Percentiles rank a stretch among this genome's conserved stretches.
phyloP scores from a whole-genome alignment of 2,329 filamentous ascomycete species.

The Coniella vitis region DNA sequence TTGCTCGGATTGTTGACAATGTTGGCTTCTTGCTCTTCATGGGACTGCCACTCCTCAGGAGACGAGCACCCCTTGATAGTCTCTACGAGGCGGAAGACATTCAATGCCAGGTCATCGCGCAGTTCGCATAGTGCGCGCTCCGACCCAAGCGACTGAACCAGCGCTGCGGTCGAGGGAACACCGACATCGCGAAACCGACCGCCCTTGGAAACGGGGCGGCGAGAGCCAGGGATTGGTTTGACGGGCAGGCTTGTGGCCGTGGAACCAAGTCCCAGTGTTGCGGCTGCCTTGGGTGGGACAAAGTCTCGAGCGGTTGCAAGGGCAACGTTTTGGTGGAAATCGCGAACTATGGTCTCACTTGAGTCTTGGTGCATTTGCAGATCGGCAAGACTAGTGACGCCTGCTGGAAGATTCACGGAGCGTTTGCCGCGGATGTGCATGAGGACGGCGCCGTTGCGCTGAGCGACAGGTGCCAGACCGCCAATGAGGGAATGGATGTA shows the following conservation, averaged over 20 bases:
- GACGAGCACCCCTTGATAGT: constrained; percentile 33
- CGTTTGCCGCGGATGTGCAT: constrained; percentile 1
- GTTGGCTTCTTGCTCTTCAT: constrained; percentile 8
- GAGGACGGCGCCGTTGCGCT: neutral
- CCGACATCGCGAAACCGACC: constrained; percentile 14
- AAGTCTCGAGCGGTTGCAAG: constrained; percentile 18
- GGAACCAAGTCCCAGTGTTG: constrained; percentile 39
- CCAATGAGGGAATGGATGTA: constrained; percentile 39
- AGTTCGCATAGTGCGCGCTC: constrained; percentile 37
- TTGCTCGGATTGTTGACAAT: constrained; percentile 9
- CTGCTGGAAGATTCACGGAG: constrained; percentile 7
- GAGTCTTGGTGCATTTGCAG: constrained; percentile 12
- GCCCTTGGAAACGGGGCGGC: constrained; percentile 15
- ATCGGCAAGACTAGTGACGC: constrained; percentile 16
- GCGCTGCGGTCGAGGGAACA: neutral
- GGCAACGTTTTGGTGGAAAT: constrained; percentile 18
- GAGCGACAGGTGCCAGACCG: neutral
- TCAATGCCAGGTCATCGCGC: constrained; percentile 42
- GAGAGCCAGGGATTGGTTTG: constrained; percentile 2
- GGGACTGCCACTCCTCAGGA: constrained; percentile 3
- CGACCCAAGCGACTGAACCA: constrained; percentile 11
- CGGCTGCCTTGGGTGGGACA: constrained; percentile 47
- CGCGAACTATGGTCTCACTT: constrained; percentile 9
- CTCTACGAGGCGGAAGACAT: constrained; percentile 43
- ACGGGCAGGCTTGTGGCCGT: constrained; percentile 18